Base-by-base conservation (phyloP, 169 alveolate genomes). In the Neospora caninum region DNA sequence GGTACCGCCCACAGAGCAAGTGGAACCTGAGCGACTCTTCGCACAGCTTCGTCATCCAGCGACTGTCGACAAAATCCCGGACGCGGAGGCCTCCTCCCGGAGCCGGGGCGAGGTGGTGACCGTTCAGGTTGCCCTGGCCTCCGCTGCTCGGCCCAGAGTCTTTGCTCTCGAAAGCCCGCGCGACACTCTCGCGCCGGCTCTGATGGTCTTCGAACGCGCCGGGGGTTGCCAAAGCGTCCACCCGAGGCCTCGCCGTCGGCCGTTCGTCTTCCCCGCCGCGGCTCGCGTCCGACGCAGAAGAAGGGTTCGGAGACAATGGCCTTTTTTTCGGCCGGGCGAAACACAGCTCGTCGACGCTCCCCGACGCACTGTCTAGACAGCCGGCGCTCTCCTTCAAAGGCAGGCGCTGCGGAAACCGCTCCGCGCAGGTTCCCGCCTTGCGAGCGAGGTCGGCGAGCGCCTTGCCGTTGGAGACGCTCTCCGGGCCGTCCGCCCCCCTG, bases 11-110 rank as follows among this genome's bases (percentile, higher is more conserved):
- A 36, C 89, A 82, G 25, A 43, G 34, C 67, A 82, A 25, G 36
- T 82, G 53, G 41, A 82, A 82, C 31, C 13, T 82, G 89, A 82
- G 89, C n/a, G 89, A 82, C 69, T 82, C 89, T 18, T 82, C 89
- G 41, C 89, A 82, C 25, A 82, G 67, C 67, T 13, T 38, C 58
- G 31, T 18, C 54, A 82, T 38, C 89, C 89, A 82, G 25, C 67
- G n/a, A 27, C 89, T 82, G n/a, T 82, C 89, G 54, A 39, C 38
- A 27, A 82, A 42, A 38, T 82, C 89, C 38, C 67, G 64, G 25
- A 42, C 43, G 0, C 64, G 53, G 6, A 42, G 20, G 22, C 89
- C 89, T 1, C 89, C 89, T 9, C 89, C 89, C 2, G 89, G 89
- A 13, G 89, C 89, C 64, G 34, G 64, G n/a, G 89, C 43, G 38